A percentile compares a stretch with the other conserved stretches of the same genome.
phyloP scores from a whole-genome alignment of 306 rosid genomes.

The Malus asiatica region DNA sequence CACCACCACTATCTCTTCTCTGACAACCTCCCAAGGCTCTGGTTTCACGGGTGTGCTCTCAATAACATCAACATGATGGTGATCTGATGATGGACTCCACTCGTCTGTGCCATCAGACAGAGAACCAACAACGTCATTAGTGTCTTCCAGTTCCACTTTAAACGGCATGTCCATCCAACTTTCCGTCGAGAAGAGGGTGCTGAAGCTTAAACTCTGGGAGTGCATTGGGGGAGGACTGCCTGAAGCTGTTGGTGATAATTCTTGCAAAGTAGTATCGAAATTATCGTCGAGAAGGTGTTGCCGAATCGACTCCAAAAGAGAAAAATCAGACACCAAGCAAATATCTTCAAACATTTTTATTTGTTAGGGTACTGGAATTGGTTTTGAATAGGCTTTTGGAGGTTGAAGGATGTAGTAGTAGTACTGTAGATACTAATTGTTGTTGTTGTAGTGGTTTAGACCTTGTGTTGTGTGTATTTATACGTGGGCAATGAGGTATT shows the following conservation, averaged over 20 bases:
- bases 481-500: not conserved
- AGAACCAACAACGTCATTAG: not conserved
- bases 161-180: constrained; percentile 16
- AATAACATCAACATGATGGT: not conserved
- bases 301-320: constrained; percentile 16
- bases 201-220: constrained; percentile 8
- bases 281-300: constrained; percentile 23
- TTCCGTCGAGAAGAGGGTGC: not conserved
- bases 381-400: not conserved
- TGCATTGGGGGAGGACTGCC: not conserved
- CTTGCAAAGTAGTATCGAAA: not conserved
- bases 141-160: constrained; percentile 2
- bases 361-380: not conserved
- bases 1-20: not conserved
- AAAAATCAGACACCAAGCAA: constrained; percentile 11
- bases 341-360: not conserved
- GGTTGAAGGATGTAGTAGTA: not conserved
- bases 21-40: not conserved
- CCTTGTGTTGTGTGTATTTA: not conserved
- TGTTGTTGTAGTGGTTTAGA: not conserved
- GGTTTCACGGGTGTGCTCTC: not conserved
- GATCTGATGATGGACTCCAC: not conserved
- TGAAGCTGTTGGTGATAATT: not conserved
- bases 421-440: not conserved
- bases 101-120: not conserved